Conservation (phyloP, 2,329 filamentous ascomycete species). For the Rugonectria rugulosa region DNA sequence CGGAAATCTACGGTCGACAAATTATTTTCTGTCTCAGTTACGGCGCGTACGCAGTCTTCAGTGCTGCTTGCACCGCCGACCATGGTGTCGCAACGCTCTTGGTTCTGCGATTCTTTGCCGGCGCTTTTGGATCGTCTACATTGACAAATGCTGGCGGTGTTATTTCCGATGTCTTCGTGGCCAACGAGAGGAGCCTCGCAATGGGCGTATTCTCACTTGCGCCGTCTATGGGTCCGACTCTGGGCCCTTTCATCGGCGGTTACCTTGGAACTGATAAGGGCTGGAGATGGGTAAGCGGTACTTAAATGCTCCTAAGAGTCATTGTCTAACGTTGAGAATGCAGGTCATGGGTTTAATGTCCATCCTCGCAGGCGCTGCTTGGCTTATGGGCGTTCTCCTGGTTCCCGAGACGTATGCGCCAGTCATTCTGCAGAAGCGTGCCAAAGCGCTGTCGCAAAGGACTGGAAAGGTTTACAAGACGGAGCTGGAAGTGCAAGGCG, state of each 20-base stretch:
- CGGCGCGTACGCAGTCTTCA: slow-evolving; percentile 65
- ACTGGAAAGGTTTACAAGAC: slow-evolving; percentile 65
- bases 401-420: slow-evolving; percentile 68
- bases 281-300: slow-evolving; percentile 60
- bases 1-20: slow-evolving; percentile 69
- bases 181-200: slow-evolving; percentile 62
- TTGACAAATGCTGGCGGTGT: slow-evolving; percentile 69
- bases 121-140: slow-evolving; percentile 68
- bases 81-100: slow-evolving; percentile 66
- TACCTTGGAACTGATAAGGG: slow-evolving; percentile 66
- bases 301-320: fast-evolving
- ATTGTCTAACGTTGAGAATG: background rate
- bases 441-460: slow-evolving; percentile 55
- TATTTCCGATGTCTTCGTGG: slow-evolving; percentile 69
- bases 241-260: slow-evolving; percentile 68
- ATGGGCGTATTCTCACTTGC: slow-evolving; percentile 68
- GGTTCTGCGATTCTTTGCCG: slow-evolving; percentile 72
- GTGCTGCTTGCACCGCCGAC: slow-evolving; percentile 64
- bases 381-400: slow-evolving; percentile 59
- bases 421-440: slow-evolving; percentile 61
- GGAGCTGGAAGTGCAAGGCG: slow-evolving; percentile 53
- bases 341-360: slow-evolving; percentile 67
- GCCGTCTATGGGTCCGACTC: slow-evolving; percentile 67
- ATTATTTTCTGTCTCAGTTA: slow-evolving; percentile 67
- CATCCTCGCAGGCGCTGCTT: slow-evolving; percentile 66